Evolutionary conservation across 2,329 filamentous ascomycete species (phyloP).

Genomic region (Dothidotthia symphoricarpi): DNA sequence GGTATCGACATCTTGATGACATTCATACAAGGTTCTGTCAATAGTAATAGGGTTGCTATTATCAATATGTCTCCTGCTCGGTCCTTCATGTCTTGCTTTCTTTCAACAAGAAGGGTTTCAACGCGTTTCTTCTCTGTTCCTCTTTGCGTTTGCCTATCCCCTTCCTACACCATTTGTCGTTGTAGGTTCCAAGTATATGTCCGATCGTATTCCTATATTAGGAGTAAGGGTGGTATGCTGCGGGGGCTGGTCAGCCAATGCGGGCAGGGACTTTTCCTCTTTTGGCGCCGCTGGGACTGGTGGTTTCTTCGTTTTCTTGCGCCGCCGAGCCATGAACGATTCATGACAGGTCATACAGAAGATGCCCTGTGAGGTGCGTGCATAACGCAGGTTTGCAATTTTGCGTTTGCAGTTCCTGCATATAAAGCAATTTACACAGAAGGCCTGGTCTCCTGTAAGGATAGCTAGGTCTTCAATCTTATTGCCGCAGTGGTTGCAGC

Average conservation of each 20-base stretch:
- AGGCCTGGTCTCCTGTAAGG: slow-evolving; percentile 94
- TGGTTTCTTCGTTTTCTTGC: slow-evolving; percentile 73
- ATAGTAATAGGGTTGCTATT: no score
- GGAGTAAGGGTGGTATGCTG: slow-evolving; percentile 58
- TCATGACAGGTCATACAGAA: slow-evolving; percentile 99
- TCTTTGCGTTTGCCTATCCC: no score
- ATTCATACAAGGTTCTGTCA: no score
- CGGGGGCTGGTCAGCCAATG: slow-evolving; percentile 71
- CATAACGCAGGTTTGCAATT: slow-evolving; percentile 97
- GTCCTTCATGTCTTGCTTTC: no score
- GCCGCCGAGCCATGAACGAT: slow-evolving; percentile 85
- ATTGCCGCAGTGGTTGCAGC: slow-evolving; percentile 92
- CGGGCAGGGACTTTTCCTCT: slow-evolving; percentile 88
- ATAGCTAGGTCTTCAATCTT: slow-evolving; percentile 99
- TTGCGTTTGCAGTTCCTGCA: slow-evolving; percentile 98
- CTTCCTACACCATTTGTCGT: no score
- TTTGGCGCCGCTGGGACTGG: slow-evolving; percentile 51
- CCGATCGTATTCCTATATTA: slow-evolving; percentile 57
- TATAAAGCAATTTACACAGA: slow-evolving; percentile 94
- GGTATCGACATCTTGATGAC: no score
- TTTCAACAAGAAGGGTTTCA: no score
- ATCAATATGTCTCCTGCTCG: no score
- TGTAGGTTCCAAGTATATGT: slow-evolving; percentile 61
- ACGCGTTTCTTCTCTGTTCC: no score
- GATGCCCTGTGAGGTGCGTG: slow-evolving; percentile 94